Evolutionary conservation across 768 basidiomycete species (phyloP), one percentile per base, ranked within the genome.

Genomic region (Russula sp.): DNA sequence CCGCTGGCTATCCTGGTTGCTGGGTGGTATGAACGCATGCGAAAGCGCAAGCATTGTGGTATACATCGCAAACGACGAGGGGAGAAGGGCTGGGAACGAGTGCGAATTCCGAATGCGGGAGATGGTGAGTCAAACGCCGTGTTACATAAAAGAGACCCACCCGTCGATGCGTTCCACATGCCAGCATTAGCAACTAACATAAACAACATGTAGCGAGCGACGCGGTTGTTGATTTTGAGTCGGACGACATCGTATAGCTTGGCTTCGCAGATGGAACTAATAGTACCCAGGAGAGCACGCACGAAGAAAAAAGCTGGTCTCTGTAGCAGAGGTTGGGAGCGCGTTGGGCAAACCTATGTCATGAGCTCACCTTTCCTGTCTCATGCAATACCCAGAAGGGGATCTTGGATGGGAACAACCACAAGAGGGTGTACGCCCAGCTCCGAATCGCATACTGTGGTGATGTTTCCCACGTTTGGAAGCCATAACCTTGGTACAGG

Each of bases 391-490:
- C 56, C 56, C 74, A 73, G 5, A 73, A 74, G 14, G 85, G 78
- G 11, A 91, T 59, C 63, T 79, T 83, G 41, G 84, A 80, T 7
- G 86, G 85, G 0, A 86, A 72, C n/a, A 85, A 69, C 70, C 98
- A 93, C 16, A 97, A 70, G 42, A 93, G 70, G 59, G 97, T 83
- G 74, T 98, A 98, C 11, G 93, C 84, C 93, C 94, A 98, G 66
- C 93, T 95, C 66, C 97, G 80, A 65, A 99, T 85, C n/a, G 94
- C 85, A 70, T 87, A 97, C 56, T 80, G 76, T 11, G 97, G 94
- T 9, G 94, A 90, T 6, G 91, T 83, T 71, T 99, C 97, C 97
- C 97, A 99, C 0, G 97, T 98, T 74, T 98, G 96, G 73, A 99
- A 98, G 8, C 90, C 97, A 63, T 85, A 79, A 29, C 92, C 93